Evolutionary conservation across 2,329 filamentous ascomycete species (phyloP).

Genomic region (Cladosporium velox): DNA sequence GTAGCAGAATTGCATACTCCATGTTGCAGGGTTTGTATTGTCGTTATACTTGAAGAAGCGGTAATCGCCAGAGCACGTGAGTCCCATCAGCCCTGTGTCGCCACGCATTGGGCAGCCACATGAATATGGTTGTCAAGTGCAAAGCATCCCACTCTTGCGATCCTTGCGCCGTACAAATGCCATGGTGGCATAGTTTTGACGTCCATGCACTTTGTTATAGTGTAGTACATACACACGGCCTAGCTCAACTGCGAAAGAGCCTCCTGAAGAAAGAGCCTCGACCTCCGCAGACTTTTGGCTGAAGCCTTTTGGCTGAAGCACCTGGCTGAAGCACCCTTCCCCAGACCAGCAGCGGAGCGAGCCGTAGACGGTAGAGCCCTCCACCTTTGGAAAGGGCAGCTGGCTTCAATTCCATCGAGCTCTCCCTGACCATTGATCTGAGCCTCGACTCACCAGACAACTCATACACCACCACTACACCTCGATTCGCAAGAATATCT

Average conservation of each 20-base stretch:
- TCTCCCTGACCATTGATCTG: conserved; percentile 13
- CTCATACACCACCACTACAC: neutral
- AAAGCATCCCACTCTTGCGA: neutral
- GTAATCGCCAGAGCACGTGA: neutral
- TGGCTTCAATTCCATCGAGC: conserved; percentile 16
- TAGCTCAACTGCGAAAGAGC: neutral
- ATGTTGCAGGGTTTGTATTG: neutral
- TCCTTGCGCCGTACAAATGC: neutral
- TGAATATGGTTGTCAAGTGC: neutral
- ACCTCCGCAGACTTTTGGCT: neutral
- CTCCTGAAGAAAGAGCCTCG: conserved; percentile 6
- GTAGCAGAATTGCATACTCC: neutral
- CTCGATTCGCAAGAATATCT: neutral
- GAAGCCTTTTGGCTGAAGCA: neutral
- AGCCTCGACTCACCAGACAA: neutral
- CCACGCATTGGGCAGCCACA: neutral
- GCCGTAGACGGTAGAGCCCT: conserved; percentile 3
- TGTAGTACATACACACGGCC: neutral
- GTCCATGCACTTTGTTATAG: neutral
- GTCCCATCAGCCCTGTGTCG: neutral
- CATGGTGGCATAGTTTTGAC: neutral
- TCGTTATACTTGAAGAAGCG: neutral
- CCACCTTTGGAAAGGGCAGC: conserved; percentile 7
- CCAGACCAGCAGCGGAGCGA: neutral
- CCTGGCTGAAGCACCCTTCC: neutral